Conservation (phyloP, 805 yeast genomes). For the Ogataea glucozyma region DNA sequence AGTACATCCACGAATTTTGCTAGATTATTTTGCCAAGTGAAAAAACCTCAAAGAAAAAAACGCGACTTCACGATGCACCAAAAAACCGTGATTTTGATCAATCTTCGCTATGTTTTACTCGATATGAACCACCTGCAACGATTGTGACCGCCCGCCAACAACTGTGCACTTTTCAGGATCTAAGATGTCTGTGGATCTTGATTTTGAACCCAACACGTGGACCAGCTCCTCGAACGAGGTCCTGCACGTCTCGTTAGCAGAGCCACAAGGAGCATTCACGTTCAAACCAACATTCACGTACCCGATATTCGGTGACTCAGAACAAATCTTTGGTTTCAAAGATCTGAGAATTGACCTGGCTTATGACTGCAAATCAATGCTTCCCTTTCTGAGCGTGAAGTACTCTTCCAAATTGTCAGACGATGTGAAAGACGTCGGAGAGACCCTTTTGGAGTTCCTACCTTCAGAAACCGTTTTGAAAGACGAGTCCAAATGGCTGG, state of each 20-base stretch:
- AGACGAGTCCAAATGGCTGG: constrained; percentile 71
- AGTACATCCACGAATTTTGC: neutral
- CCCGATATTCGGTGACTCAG: constrained; percentile 91
- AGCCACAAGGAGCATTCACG: constrained; percentile 55
- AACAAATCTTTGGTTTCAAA: constrained; percentile 81
- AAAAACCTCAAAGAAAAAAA: constrained; percentile 3
- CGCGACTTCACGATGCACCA: too few relatives aligned
- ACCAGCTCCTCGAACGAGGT: constrained; percentile 72
- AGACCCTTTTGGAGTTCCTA: constrained; percentile 54
- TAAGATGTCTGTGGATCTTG: constrained; percentile 20
- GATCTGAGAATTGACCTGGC: constrained; percentile 65
- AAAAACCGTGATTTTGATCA: neutral
- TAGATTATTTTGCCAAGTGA: constrained; percentile 1
- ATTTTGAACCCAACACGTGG: constrained; percentile 52
- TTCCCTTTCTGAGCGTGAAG: constrained; percentile 67
- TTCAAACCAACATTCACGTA: constrained; percentile 85
- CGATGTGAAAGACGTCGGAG: constrained; percentile 60
- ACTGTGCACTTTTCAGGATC: neutral
- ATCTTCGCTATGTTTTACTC: neutral
- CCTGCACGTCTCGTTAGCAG: constrained; percentile 59
- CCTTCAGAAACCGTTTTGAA: constrained; percentile 60
- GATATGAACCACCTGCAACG: too few relatives aligned
- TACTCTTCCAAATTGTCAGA: constrained; percentile 54
- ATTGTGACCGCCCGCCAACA: neutral
- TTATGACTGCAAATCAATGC: constrained; percentile 72